Conservation (phyloP, 768 basidiomycete species). For the Hydnomerulius pinastri region DNA sequence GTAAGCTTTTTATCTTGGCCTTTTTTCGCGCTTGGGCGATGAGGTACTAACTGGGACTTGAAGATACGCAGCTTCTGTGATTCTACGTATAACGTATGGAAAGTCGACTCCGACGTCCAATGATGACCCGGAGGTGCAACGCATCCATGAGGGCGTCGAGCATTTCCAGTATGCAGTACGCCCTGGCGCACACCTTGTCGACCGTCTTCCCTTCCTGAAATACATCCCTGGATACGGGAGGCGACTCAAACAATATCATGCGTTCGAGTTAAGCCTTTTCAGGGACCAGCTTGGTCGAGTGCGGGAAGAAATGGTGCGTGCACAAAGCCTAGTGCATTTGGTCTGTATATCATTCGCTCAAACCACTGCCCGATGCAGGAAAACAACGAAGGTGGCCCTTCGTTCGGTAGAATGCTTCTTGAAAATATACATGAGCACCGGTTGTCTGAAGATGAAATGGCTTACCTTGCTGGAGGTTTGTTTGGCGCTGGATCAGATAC, state of each 20-base stretch:
- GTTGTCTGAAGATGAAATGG: constrained; percentile 51
- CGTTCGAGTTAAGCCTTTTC: constrained; percentile 51
- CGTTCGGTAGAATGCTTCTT: constrained; percentile 54
- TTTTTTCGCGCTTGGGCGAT: no score
- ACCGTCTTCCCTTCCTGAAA: constrained; percentile 32
- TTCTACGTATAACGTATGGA: constrained; percentile 27
- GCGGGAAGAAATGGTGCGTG: no score
- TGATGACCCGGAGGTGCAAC: constrained; percentile 12
- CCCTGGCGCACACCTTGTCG: constrained; percentile 35
- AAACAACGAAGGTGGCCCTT: constrained; percentile 8
- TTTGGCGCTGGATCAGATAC: constrained; percentile 65
- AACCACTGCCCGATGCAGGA: constrained; percentile 3
- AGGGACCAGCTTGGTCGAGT: constrained; percentile 40
- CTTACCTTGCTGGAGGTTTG: constrained; percentile 61
- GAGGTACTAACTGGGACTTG: not conserved
- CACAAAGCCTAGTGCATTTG: not conserved
- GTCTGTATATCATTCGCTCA: not conserved
- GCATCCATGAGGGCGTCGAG: constrained; percentile 17
- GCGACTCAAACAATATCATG: constrained; percentile 52
- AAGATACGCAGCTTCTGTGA: constrained; percentile 24
- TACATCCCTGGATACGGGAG: constrained; percentile 59
- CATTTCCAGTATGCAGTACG: constrained; percentile 33
- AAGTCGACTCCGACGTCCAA: constrained; percentile 23
- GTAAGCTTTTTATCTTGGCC: constrained; percentile 1
- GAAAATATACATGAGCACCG: constrained; percentile 49